Percentiles rank a stretch among this genome's conserved stretches.
phyloP scores from a whole-genome alignment of 805 yeast genomes.

The Pichia paraexigua region DNA sequence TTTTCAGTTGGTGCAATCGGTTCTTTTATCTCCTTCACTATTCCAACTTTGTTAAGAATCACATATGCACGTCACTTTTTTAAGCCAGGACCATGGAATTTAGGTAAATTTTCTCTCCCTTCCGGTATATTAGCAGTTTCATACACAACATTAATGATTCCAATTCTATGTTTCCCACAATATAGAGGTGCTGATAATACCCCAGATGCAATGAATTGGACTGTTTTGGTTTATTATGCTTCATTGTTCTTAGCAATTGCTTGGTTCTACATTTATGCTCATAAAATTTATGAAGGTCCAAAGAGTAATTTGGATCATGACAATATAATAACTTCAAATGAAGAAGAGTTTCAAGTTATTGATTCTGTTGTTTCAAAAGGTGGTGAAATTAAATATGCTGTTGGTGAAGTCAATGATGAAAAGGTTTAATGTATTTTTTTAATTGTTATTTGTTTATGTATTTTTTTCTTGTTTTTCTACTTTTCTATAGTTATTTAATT shows the following conservation, averaged over 20 bases:
- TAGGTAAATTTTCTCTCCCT: slow-evolving; percentile 45
- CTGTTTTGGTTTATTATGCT: slow-evolving; percentile 52
- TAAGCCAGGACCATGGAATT: slow-evolving; percentile 59
- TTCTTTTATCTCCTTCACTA: slow-evolving; percentile 57
- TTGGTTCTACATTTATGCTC: slow-evolving; percentile 48
- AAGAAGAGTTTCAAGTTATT: slow-evolving; percentile 16
- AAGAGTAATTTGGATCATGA: slow-evolving; percentile 39
- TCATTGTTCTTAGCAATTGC: slow-evolving; percentile 43
- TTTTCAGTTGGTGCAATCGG: slow-evolving; percentile 70
- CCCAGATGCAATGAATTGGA: slow-evolving; percentile 53
- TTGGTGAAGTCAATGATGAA: slow-evolving; percentile 2
- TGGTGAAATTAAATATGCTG: slow-evolving; percentile 9
- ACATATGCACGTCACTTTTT: slow-evolving; percentile 46
- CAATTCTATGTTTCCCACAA: slow-evolving; percentile 53
- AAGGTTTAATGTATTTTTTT: background rate
- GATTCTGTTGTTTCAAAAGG: slow-evolving; percentile 16
- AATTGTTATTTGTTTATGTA: background rate
- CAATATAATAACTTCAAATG: slow-evolving; percentile 20
- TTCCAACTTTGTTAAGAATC: slow-evolving; percentile 53
- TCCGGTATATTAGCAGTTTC: slow-evolving; percentile 41
- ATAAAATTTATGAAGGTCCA: slow-evolving; percentile 56
- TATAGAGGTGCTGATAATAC: slow-evolving; percentile 31
- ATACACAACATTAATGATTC: slow-evolving; percentile 48
- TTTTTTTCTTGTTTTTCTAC: background rate
- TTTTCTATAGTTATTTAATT: background rate